phyloP scores from a whole-genome alignment of 371 early-diverging fungal genomes.

The Modicella reniformis region DNA sequence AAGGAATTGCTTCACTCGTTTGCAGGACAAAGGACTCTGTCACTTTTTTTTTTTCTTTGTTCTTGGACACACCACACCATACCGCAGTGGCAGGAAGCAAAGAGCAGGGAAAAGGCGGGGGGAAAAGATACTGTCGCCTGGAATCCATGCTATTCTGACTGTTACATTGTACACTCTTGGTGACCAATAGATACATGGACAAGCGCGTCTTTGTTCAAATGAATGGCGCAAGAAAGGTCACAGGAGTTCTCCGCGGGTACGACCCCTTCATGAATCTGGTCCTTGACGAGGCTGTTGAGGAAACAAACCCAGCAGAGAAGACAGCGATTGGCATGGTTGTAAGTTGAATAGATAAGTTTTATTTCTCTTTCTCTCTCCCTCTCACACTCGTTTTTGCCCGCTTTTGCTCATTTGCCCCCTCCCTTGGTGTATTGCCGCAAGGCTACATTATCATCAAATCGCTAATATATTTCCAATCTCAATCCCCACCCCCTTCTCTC shows the following conservation, averaged over 20 bases:
- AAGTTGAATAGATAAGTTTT: no score
- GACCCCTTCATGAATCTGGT: slow-evolving; percentile 99
- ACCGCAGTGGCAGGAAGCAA: no score
- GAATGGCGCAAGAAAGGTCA: slow-evolving; percentile 91
- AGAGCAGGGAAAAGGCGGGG: neutral
- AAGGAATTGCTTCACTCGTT: neutral
- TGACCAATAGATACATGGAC: slow-evolving; percentile 88
- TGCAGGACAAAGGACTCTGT: neutral
- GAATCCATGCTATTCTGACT: neutral
- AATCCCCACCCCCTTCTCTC: neutral
- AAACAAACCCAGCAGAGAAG: slow-evolving; percentile 74
- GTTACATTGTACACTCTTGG: no score
- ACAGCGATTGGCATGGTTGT: slow-evolving; percentile 90
- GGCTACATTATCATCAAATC: no score
- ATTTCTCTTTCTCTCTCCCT: no score
- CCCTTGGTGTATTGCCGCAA: no score
- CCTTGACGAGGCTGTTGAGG: slow-evolving; percentile 93
- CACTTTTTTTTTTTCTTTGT: no score
- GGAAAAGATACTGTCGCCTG: no score
- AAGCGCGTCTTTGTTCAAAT: slow-evolving; percentile 91
- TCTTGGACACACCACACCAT: no score
- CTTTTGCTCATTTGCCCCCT: neutral
- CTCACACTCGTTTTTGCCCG: no score
- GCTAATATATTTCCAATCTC: neutral
- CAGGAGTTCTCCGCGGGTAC: slow-evolving; percentile 94